A percentile compares a stretch with the other conserved stretches of the same genome.
phyloP scores from a whole-genome alignment of 2,329 filamentous ascomycete genomes.

The Epichloe amarillans region DNA sequence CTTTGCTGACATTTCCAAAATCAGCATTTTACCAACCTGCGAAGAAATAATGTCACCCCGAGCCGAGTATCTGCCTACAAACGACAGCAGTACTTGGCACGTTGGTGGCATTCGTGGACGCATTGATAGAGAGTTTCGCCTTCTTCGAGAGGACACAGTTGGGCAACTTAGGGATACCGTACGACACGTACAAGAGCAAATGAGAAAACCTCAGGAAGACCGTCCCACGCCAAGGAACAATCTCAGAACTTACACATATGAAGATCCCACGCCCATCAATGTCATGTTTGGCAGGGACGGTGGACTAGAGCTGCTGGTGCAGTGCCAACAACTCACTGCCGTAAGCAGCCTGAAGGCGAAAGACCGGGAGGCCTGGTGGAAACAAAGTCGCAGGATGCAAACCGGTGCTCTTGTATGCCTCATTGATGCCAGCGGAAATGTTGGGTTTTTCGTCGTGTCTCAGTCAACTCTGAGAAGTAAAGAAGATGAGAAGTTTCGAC shows the following conservation, averaged over 20 bases:
- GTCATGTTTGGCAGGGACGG: conserved; percentile 22
- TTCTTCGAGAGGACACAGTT: conserved; percentile 41
- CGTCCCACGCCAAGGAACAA: conserved; percentile 10
- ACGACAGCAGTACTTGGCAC: conserved; percentile 23
- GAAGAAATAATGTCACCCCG: conserved; percentile 30
- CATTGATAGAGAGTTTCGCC: conserved; percentile 41
- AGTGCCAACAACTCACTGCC: conserved; percentile 30
- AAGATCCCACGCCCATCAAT: conserved; percentile 17
- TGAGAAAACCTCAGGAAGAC: conserved; percentile 11
- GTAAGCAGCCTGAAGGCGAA: conserved; percentile 10
- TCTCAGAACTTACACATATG: conserved; percentile 15
- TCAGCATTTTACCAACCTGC: conserved; percentile 35
- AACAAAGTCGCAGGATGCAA: conserved; percentile 31
- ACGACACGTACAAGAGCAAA: conserved; percentile 23
- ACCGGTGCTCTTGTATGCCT: conserved; percentile 37
- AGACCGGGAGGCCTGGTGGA: conserved; percentile 36
- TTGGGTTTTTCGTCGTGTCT: conserved; percentile 30
- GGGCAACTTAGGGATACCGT: conserved; percentile 38
- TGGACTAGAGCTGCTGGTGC: conserved; percentile 31
- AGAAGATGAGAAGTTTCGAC: conserved; percentile 7
- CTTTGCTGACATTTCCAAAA: conserved; percentile 28
- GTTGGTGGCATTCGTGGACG: conserved; percentile 29
- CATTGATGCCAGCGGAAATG: conserved; percentile 23
- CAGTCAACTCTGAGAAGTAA: conserved; percentile 9
- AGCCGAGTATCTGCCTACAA: conserved; percentile 30